Percentiles rank a stretch among this genome's conserved stretches.
Conservation (phyloP, 352 stramenopile species). For the Phytophthora vignae region DNA sequence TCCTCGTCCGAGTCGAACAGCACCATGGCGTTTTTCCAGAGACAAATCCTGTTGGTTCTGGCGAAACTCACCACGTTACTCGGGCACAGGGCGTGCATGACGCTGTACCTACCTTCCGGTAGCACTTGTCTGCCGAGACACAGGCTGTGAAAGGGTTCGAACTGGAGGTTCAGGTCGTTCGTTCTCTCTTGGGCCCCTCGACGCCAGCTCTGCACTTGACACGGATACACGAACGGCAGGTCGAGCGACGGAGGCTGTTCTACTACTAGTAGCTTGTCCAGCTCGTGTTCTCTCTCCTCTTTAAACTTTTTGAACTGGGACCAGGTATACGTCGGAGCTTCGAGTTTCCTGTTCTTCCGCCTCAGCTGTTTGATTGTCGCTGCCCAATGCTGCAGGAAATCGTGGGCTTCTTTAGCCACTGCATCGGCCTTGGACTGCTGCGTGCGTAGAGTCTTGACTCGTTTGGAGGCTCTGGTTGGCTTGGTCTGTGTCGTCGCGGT, state of each 20-base stretch:
- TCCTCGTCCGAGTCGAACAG: not conserved
- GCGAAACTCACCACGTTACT: not conserved
- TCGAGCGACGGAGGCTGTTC: not conserved
- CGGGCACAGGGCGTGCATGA: not conserved
- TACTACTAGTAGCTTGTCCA: not conserved
- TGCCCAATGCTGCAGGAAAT: not conserved
- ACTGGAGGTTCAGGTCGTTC: not conserved
- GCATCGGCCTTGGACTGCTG: too few relatives aligned
- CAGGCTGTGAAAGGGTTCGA: not conserved
- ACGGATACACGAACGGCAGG: not conserved
- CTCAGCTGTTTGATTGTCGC: not conserved
- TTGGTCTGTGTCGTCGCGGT: not conserved
- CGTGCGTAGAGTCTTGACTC: not conserved
- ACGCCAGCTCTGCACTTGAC: not conserved
- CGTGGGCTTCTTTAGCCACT: not conserved
- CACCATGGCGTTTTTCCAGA: not conserved
- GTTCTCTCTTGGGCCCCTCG: not conserved
- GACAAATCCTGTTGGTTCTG: not conserved
- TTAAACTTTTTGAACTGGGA: not conserved
- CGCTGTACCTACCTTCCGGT: not conserved
- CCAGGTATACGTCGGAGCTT: too few relatives aligned
- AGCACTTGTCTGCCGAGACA: not conserved
- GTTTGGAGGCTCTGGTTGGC: not conserved
- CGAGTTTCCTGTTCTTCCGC: not conserved
- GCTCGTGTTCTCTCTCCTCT: not conserved